Evolutionary conservation across 345 rosid genomes (phyloP).

Genomic region (Citrus cavaleriei): DNA sequence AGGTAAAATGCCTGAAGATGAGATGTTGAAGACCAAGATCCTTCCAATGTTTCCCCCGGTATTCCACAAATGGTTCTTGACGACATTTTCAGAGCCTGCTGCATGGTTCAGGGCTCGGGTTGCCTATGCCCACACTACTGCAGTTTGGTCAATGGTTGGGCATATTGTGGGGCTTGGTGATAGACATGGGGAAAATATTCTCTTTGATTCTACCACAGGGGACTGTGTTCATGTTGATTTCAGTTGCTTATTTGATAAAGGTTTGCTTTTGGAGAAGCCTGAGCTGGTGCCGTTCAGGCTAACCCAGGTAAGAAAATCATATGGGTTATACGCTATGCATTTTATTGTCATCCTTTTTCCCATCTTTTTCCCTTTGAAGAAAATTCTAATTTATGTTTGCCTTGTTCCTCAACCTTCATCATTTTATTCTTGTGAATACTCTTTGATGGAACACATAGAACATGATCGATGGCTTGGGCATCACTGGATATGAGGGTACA

Average conservation of each 20-base stretch:
- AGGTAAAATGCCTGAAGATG: slow-evolving; percentile 77
- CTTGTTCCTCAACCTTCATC: not conserved
- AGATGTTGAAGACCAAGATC: slow-evolving; percentile 84
- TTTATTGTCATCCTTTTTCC: not conserved
- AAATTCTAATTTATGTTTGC: not conserved
- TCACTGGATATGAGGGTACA: slow-evolving; percentile 92
- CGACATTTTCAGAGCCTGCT: slow-evolving; percentile 96
- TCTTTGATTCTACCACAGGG: slow-evolving; percentile 97
- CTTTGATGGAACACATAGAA: slow-evolving; percentile 48
- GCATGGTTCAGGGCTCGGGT: slow-evolving; percentile 99
- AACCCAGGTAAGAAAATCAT: slow-evolving; percentile 65
- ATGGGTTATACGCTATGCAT: not conserved
- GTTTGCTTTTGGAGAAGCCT: slow-evolving; percentile 95
- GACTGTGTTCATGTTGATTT: slow-evolving; percentile 98
- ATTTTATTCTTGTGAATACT: slow-evolving; percentile 8
- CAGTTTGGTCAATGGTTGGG: slow-evolving; percentile 99
- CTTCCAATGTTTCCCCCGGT: slow-evolving; percentile 96
- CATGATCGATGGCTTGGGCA: slow-evolving; percentile 97
- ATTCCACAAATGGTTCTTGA: slow-evolving; percentile 93
- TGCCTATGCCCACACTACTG: slow-evolving; percentile 95
- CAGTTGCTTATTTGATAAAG: slow-evolving; percentile 96
- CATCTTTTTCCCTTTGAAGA: not conserved
- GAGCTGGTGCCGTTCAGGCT: slow-evolving; percentile 97
- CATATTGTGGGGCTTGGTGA: slow-evolving; percentile 98
- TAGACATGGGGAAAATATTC: slow-evolving; percentile 97